Evolutionary conservation across 2,329 filamentous ascomycete genomes (phyloP), one percentile per base, ranked within the genome.

Genomic region (Beauveria sp.): DNA sequence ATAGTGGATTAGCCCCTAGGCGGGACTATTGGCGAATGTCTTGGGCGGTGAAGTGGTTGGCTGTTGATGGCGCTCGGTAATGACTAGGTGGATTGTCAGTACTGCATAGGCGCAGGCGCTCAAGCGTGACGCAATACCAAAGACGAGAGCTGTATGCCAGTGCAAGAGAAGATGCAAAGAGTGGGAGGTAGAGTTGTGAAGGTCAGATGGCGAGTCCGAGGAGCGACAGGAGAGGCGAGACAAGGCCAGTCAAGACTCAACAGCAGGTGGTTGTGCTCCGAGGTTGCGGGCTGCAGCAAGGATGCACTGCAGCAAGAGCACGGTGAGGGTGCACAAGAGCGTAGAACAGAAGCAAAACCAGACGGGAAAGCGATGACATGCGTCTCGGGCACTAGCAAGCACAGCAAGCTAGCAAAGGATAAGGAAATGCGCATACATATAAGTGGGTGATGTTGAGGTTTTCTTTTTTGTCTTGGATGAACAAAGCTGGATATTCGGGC

Each of bases 31-130:
- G 56, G 46, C 20, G 48, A 46, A 53, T 53, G 56, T 59, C 56
- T 59, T 53, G 52, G 56, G 56, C 56, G 56, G 56, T 59, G 56
- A 59, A 46, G 56, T 50, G 34, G 44, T 51, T 24, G 37, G 24
- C 34, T 34, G 46, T 5, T 51, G 37, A 59, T 59, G 56, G 56
- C 51, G 51, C 34, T 59, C 51, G 56, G 41, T 37, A 26, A 26
- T 18, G 28, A 52, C 56, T 59, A 30, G 46, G 37, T 26, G 16
- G 18, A 26, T 34, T 20, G 56, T 59, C 37, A 59, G 56, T 58
- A 26, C 24, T 30, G 47, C 7, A 28, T 5, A n/a, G 26, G 26
- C 18, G n/a, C 16, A 44, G 2, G 3, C 7, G 40, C 6, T 28
- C 51, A 37, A 20, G 10, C 20, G 53, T 24, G 53, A 40, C 24